A percentile compares a stretch with the other conserved stretches of the same genome.
Evolutionary conservation across 1,139 yeast genomes (phyloP).

Genomic region (Debaryomyces coudertii): DNA sequence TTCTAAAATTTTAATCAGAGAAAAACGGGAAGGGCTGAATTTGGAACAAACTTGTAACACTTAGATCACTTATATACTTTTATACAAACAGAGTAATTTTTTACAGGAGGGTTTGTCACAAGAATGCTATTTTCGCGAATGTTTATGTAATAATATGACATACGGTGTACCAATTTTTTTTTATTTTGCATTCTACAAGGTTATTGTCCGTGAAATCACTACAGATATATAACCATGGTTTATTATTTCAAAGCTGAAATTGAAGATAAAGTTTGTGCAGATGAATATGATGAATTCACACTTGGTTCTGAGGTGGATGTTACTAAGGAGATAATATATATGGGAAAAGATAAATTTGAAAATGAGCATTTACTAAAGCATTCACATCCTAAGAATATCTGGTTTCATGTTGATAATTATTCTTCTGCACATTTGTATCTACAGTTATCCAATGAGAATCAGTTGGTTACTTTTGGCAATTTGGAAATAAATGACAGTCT

Average conservation of each 20-base stretch:
- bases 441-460: conserved; percentile 54
- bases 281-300: conserved; percentile 22
- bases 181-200: background rate
- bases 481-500: conserved; percentile 54
- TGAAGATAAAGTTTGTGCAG: conserved; percentile 19
- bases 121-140: conserved; percentile 8
- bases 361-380: conserved; percentile 73
- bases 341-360: conserved; percentile 80
- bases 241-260: conserved; percentile 58
- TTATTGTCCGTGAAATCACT: background rate
- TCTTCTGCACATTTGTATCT: conserved; percentile 85
- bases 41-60: background rate
- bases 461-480: conserved; percentile 33
- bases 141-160: conserved; percentile 6
- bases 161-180: background rate
- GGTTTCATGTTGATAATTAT: conserved; percentile 85
- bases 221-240: conserved; percentile 45
- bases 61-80: conserved; percentile 9
- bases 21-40: conserved; percentile 1
- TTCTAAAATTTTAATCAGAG: no score
- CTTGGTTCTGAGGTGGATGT: conserved; percentile 25
- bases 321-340: conserved; percentile 48
- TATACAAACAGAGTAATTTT: conserved; percentile 13
- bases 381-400: conserved; percentile 69
- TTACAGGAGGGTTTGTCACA: conserved; percentile 8